Conservation (phyloP, 768 basidiomycete genomes). For the Phaeolepiota aurea region DNA sequence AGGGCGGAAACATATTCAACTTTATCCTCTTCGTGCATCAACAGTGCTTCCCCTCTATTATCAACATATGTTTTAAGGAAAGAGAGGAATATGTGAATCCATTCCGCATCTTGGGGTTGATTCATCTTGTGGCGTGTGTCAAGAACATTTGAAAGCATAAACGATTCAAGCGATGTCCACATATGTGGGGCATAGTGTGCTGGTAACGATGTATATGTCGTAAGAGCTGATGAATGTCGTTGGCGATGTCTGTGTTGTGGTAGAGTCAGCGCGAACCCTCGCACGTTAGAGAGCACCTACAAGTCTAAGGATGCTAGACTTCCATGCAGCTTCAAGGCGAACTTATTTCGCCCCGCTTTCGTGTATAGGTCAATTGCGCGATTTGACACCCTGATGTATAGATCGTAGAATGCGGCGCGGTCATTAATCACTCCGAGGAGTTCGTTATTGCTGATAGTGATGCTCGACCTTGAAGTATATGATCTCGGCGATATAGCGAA, state of each 20-base stretch:
- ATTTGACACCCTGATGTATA: slow-evolving; percentile 71
- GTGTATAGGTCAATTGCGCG: slow-evolving; percentile 81
- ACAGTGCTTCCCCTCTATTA: slow-evolving; percentile 39
- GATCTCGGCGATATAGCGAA: slow-evolving; percentile 47
- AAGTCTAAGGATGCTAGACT: slow-evolving; percentile 82
- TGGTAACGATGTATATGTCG: slow-evolving; percentile 72
- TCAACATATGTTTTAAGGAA: slow-evolving; percentile 67
- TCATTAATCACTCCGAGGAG: slow-evolving; percentile 50
- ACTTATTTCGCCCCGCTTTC: slow-evolving; percentile 76
- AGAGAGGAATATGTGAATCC: slow-evolving; percentile 71
- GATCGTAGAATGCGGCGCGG: slow-evolving; percentile 59
- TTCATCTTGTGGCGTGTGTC: slow-evolving; percentile 53
- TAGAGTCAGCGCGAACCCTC: neutral
- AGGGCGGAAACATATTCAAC: slow-evolving; percentile 43
- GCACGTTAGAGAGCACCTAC: slow-evolving; percentile 39
- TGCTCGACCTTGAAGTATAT: slow-evolving; percentile 12
- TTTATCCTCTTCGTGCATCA: slow-evolving; percentile 45
- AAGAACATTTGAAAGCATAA: slow-evolving; percentile 69
- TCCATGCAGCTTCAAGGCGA: slow-evolving; percentile 79
- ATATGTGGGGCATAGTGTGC: slow-evolving; percentile 77
- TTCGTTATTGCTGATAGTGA: slow-evolving; percentile 49
- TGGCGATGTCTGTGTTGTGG: slow-evolving; percentile 51
- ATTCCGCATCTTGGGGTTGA: slow-evolving; percentile 62
- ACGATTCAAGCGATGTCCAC: slow-evolving; percentile 75
- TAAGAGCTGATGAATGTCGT: slow-evolving; percentile 51